Conservation (phyloP, 164 flowering plant genomes). For the grape (Vitis vinifera) region DNA sequence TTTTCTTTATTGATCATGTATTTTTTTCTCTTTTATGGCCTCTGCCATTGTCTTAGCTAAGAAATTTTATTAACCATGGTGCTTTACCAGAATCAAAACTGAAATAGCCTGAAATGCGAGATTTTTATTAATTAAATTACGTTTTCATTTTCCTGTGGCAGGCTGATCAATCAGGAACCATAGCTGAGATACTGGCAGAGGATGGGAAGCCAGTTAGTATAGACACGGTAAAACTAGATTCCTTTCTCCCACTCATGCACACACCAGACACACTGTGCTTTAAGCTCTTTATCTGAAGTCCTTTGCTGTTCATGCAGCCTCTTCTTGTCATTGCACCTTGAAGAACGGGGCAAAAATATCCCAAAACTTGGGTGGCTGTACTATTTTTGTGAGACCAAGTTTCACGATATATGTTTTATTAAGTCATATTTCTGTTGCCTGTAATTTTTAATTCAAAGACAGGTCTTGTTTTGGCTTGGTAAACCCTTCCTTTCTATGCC, state of each 20-base stretch:
- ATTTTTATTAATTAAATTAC: background rate
- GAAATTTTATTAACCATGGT: no score
- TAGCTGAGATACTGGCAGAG: conserved; percentile 49
- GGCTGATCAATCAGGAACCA: conserved; percentile 70
- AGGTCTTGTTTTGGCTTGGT: no score
- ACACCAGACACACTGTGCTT: background rate
- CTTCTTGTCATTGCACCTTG: conserved; percentile 53
- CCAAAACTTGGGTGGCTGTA: background rate
- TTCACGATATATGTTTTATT: background rate
- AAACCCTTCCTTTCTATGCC: no score
- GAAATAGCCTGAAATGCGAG: background rate
- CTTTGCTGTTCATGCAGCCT: conserved; percentile 41
- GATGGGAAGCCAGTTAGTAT: conserved; percentile 69
- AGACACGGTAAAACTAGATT: conserved; percentile 41
- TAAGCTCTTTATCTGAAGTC: background rate
- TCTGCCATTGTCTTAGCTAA: background rate
- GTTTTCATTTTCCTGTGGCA: conserved; percentile 9
- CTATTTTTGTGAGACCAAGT: background rate
- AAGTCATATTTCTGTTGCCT: background rate
- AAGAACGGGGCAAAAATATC: conserved; percentile 4
- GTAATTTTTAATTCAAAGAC: background rate
- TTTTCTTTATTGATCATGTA: background rate
- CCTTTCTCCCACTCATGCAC: conserved; percentile 9
- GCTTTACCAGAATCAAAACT: background rate
- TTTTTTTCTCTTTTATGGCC: background rate